These are phyloP conservation scores for Kockovaella imperatae DNA, from an alignment of 768 basidiomycete genomes.

Conservation along the genomic window DNA sequence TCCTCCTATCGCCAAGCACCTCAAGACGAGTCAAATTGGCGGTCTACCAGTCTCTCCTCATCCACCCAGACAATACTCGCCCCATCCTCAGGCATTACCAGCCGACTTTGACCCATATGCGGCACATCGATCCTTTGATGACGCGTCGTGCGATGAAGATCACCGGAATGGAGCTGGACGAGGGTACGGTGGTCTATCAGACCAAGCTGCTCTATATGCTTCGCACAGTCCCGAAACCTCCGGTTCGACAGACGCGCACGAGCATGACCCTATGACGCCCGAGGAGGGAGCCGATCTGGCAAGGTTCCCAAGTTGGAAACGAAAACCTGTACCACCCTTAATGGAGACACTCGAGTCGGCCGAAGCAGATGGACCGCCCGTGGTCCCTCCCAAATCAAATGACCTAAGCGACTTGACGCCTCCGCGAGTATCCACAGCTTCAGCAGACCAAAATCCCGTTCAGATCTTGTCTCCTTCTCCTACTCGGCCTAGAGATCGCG, in stretches of 20 bases:
- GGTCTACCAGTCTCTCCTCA: constrained; percentile 9
- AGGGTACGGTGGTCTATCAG: background rate
- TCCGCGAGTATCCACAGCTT: no score
- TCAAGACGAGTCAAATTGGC: background rate
- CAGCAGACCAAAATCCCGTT: no score
- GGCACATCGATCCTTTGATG: constrained; percentile 4
- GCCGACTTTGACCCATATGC: background rate
- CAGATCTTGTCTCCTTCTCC: constrained; percentile 13
- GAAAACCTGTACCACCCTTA: background rate
- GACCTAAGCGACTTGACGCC: no score
- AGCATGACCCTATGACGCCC: background rate
- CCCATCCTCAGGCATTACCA: background rate
- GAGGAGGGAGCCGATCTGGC: no score
- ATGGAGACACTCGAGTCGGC: no score
- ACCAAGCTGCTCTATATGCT: background rate
- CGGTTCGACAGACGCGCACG: constrained; percentile 2
- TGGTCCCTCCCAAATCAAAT: no score
- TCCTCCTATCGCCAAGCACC: background rate
- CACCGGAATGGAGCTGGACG: no score
- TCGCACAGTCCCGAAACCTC: constrained; percentile 1
- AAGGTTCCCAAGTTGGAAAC: background rate
- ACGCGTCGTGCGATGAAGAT: constrained; percentile 2
- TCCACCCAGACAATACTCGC: constrained; percentile 2
- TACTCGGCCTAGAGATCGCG: constrained; percentile 7
- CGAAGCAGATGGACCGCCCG: no score